Base-by-base conservation (phyloP, 179 eudicot species). In the Silene noctiflora region DNA sequence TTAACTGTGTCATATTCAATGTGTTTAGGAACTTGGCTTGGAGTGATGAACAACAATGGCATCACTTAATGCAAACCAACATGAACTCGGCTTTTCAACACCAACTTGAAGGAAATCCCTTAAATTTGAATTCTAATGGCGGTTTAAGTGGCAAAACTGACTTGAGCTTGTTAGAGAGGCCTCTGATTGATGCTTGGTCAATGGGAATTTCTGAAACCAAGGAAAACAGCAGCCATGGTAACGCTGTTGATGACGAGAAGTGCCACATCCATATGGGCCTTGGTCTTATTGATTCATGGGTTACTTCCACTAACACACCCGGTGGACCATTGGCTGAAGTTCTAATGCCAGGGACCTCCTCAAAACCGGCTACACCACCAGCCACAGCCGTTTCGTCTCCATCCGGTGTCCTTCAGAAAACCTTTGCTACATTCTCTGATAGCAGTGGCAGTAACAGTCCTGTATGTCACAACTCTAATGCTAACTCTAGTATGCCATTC, bases 241-340 rank as follows among this genome's bases (percentile, higher is more conserved):
- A 82, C 56, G 44, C 17, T 6, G 51, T 75, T 12, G 84, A 83
- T 60, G 85, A 84, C 13, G 84, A 84, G 21, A 84, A 80, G 85
- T 84, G 81, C 60, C 84, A 79, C 27, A 78, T 85, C 64, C 81
- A 84, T 48, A 87, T 81, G 89, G 86, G 88, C 7, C 80, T 81
- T 12, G 83, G 79, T n/a, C 60, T 81, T 64, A 74, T 69, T 42
- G 81, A 83, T 62, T 81, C 83, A 51, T 90, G 88, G 87, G 81
- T 79, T 61, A 74, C 76, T 25, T 80, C 86, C 16, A 71, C 72
- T 56, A 51, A 75, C 58, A 66, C 82, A 19, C 84, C 85, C 0
- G 96, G 98, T 48, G 96, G 96, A 22, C 98, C 98, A 3, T 76
- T 93, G 17, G 98, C 90, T 4, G 98, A 93, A 83, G 96, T 82